Base-by-base conservation (phyloP, 257 asterid genomes). In the Jasminum sambac region DNA sequence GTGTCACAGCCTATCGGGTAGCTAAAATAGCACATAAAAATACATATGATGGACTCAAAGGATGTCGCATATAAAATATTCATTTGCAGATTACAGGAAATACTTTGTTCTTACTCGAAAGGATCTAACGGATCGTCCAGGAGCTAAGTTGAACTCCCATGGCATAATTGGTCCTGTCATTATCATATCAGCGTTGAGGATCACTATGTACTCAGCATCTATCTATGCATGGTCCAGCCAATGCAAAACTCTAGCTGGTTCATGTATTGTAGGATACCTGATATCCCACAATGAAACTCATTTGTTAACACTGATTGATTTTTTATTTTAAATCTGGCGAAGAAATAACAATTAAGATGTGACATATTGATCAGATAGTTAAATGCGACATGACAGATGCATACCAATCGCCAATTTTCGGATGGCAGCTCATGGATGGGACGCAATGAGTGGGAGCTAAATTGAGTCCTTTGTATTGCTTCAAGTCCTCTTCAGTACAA, bases 361-460 rank as follows among this genome's bases (percentile, higher is more conserved):
- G n/a, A n/a, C n/a, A n/a, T n/a, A n/a, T n/a, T n/a, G n/a, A n/a
- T n/a, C 36, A 30, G 36, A 1, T 4, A 30, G 4, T 30, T 30
- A 30, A 30, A 1, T 30, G 36, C 36, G 1, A 30, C 36, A 30
- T 30, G 2, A 30, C 36, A n/a, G n/a, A n/a, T n/a, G n/a, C n/a
- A 76, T 87, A 94, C 99, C 98, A 95, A 73, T 95, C 99, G 69
- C 96, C 98, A 1, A 98, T 89, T 64, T 86, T 67, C 17, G 99
- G 98, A 85, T 91, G 99, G 11, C 95, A 91, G 76, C 99, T 95
- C 99, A 95, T 95, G 76, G 99, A 95, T 11, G 99, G 99, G 57
- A 91, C 98, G 66, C 85, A 85, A 86, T 95, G 98, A 52, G 98
- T 95, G 39, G 96, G 96, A 82, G 96, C 98, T 48, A 95, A 76